These are phyloP conservation scores for Nicotiana benthamiana DNA, from an alignment of 257 asterid species.

Conservation along the genomic window DNA sequence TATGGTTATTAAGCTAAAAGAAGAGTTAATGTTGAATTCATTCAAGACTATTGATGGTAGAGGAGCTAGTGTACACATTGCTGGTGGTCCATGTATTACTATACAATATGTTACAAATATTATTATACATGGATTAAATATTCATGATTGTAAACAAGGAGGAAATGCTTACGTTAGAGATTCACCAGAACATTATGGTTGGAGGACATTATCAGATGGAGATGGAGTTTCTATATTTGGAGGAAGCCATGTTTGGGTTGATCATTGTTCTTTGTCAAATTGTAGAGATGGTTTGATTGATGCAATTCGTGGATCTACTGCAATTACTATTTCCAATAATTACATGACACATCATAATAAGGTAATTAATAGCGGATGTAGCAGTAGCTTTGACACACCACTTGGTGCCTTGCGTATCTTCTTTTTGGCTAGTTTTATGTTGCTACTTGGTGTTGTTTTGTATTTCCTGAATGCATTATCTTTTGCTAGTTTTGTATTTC, in stretches of 20 bases:
- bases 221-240: constrained; percentile 82
- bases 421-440: too few species aligned
- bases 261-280: constrained; percentile 72
- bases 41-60: constrained; percentile 87
- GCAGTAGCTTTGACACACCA: too few species aligned
- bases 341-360: constrained; percentile 71
- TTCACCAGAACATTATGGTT: constrained; percentile 76
- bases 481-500: too few species aligned
- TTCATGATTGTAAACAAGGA: constrained; percentile 76
- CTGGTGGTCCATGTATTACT: constrained; percentile 82
- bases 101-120: constrained; percentile 63
- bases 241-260: constrained; percentile 82
- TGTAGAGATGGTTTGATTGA: constrained; percentile 69
- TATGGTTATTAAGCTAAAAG: constrained; percentile 65
- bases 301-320: constrained; percentile 82
- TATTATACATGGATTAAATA: constrained; percentile 70
- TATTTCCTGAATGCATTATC: too few species aligned
- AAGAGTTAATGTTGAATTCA: constrained; percentile 77
- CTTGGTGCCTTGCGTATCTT: too few species aligned
- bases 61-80: constrained; percentile 73
- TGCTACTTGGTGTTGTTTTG: too few species aligned
- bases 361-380: constrained; percentile 11
- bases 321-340: constrained; percentile 71
- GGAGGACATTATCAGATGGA: constrained; percentile 66
- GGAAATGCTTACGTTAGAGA: constrained; percentile 85